Conservation (phyloP, 1,139 yeast genomes). For the Suhomyces maxii region DNA sequence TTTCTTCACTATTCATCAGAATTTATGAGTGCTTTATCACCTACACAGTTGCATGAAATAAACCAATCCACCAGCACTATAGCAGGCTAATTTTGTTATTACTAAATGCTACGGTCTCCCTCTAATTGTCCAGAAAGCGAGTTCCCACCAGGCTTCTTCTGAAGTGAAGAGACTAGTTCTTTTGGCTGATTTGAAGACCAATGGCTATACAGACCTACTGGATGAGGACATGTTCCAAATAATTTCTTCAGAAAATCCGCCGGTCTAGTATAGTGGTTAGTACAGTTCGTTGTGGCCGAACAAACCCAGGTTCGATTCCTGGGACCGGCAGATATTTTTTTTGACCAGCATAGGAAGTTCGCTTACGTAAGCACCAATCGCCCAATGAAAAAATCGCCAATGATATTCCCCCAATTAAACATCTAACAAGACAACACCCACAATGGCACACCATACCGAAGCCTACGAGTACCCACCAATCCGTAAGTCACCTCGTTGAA, state of each 20-base stretch:
- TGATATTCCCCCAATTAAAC: conserved; percentile 10
- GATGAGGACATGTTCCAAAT: neutral
- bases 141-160: too few relatives aligned
- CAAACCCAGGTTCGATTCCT: conserved; percentile 59
- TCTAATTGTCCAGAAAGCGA: too few relatives aligned
- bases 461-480: conserved; percentile 19
- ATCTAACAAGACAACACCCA: conserved; percentile 2
- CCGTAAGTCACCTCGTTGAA: conserved; percentile 14
- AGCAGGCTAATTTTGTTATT: too few relatives aligned
- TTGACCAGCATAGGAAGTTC: too few relatives aligned
- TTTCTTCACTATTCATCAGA: too few relatives aligned
- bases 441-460: conserved; percentile 17
- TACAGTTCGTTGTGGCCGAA: conserved; percentile 58
- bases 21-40: too few relatives aligned
- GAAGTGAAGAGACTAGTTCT: too few relatives aligned
- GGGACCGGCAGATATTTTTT: conserved; percentile 45
- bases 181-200: too few relatives aligned
- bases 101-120: too few relatives aligned
- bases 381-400: conserved; percentile 10
- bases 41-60: too few relatives aligned
- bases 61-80: too few relatives aligned
- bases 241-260: conserved; percentile 6
- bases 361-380: conserved; percentile 6
- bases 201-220: too few relatives aligned
- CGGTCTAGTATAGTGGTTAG: conserved; percentile 50